phyloP scores from a whole-genome alignment of 148 eudicot genomes.

The Selenicereus undatus region DNA sequence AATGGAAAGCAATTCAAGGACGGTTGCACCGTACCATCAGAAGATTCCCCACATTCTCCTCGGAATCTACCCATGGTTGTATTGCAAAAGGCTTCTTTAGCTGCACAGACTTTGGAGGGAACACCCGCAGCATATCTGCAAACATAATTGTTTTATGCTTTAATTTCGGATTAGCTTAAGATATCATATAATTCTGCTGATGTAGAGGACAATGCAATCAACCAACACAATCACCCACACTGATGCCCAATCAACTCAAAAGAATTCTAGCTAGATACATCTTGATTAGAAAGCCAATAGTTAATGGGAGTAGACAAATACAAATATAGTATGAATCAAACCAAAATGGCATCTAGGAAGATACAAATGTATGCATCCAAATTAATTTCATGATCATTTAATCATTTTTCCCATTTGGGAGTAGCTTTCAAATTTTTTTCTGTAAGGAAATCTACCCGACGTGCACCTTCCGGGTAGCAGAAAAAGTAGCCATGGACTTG shows the following conservation, averaged over 20 bases:
- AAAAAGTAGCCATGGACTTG: background rate
- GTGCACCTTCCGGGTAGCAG: background rate
- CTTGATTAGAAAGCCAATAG: background rate
- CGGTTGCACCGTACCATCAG: constrained; percentile 61
- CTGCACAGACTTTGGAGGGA: constrained; percentile 69
- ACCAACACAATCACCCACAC: background rate
- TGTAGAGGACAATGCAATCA: background rate
- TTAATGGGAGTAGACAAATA: background rate
- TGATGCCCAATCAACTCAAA: background rate
- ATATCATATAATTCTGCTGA: background rate
- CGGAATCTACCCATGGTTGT: constrained; percentile 83
- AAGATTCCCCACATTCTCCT: constrained; percentile 81
- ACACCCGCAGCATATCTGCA: constrained; percentile 59
- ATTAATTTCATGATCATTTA: background rate
- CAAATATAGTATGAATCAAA: background rate
- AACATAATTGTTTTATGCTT: constrained; percentile 7
- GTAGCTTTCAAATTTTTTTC: background rate
- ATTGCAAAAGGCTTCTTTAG: constrained; percentile 65
- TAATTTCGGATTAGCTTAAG: background rate
- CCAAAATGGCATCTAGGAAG: background rate
- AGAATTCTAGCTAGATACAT: background rate
- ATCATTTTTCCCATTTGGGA: background rate
- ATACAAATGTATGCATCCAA: background rate
- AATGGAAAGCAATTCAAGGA: constrained; percentile 1
- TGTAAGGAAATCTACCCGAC: background rate